Base-by-base conservation (phyloP, 139 green algal species). In the Spirogloea muscicola region DNA sequence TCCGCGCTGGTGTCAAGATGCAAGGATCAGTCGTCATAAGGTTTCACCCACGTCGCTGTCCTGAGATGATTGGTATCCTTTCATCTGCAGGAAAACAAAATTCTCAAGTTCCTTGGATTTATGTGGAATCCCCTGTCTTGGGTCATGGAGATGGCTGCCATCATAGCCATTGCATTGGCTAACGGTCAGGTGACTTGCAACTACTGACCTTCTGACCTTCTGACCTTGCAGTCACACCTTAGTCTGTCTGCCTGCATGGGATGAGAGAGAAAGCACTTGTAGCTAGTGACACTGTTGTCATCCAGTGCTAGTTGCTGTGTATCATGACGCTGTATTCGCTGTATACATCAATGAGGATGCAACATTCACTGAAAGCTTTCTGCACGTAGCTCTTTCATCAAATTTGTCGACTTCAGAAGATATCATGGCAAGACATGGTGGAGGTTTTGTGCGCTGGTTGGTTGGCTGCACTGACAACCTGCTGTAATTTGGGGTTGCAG, bases 101-200 rank as follows among this genome's bases (percentile, higher is more conserved):
- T 87, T 82, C 71, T 86, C 25, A 71, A 77, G 39, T 90, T 90
- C 51, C 60, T 90, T 18, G 68, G 84, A 27, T 91, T 89, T 77
- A 86, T 95, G 85, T 93, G 87, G 67, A 76, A 76, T 21, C 67
- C 67, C 6, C 31, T 76, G 29, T 76, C 67, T n/a, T 76, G 67
- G 67, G 85, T 86, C n/a, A 95, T 94, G 88, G 89, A 95, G 74
- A 46, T 43, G 25, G 85, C 90, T 3, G 91, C 89, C 39, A 91
- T 96, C 44, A 88, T 96, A 40, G 86, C 90, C 55, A 93, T 94
- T 61, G 82, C 48, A 37, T 46, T 76, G 21, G 67, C 67, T 18
- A 76, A 76, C 36, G 67, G 67, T 18, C 18, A 59, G 27, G 67
- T 76, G 80, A 92, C 89, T 88, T 87, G 2, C 87, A 94, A 65